Evolutionary conservation across 257 asterid species (phyloP), one percentile per base, ranked within the genome.

Genomic region (Solanum etuberosum): DNA sequence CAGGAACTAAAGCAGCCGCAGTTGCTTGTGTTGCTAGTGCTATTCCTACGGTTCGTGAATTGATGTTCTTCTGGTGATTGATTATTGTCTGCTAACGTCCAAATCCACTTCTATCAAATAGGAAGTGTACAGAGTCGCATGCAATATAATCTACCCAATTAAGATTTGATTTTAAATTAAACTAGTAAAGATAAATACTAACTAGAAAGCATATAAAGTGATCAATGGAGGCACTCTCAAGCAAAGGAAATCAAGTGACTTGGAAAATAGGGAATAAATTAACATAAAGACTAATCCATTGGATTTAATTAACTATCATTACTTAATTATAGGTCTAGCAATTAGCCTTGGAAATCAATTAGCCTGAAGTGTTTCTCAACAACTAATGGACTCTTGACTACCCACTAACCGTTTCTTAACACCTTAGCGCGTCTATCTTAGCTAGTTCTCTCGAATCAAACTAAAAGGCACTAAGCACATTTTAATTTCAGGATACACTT

Each of bases 1-100:
- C 90, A 6, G 98, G 98, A 86, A 86, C 91, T 84, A 94, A 94
- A 87, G 98, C 96, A 77, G 96, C 94, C 86, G 94, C 92, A 48
- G 85, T 93, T 90, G 92, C 98, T 9, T 90, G 92, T 86, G 93
- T 94, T 68, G 93, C 93, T 89, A 91, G 92, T 88, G 93, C 96
- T 29, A 85, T 94, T 16, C 98, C 98, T 73, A 94, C 95, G 88
- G 96, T 93, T 82, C 48, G 86, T 81, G 29, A 29, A 29, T 16
- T 46, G 25, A 46, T 61, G 84, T 46, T 80, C 65, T 78, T 80
- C 6, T 80, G 23, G 4, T 80, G 38, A 80, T 43, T 48, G 85
- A 29, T 70, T 70, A 16, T 15, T 70, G 42, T 31, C 25, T 70
- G 42, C 42, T 70, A 9, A 70, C 14, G 14, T 70, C 4, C 1